Conservation (phyloP, 495 filamentous ascomycete genomes). For the Podospora comata region DNA sequence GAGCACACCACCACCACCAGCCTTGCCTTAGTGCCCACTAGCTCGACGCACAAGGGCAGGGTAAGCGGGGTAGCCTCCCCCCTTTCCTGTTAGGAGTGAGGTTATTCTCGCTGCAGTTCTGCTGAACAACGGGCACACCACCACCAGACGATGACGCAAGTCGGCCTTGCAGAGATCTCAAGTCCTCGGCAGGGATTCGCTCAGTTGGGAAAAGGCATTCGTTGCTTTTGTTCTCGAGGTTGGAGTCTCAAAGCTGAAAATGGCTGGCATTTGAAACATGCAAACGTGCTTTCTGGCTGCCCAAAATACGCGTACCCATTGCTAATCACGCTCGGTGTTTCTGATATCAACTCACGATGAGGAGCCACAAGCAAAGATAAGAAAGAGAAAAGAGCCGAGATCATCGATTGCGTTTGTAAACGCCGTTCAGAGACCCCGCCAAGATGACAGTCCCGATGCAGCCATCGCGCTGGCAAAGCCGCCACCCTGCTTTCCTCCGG, state of each 20-base stretch:
- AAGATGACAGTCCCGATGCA: not conserved
- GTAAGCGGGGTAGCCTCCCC: not conserved
- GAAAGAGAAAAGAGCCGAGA: not conserved
- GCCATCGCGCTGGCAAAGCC: not conserved
- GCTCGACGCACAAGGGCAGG: not conserved
- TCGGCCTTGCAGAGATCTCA: not conserved
- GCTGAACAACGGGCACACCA: not conserved
- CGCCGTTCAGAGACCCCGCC: not conserved
- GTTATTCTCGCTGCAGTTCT: not conserved
- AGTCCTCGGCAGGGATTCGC: not conserved
- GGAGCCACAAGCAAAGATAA: not conserved
- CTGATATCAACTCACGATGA: not conserved
- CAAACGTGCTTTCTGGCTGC: not conserved
- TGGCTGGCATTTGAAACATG: not conserved
- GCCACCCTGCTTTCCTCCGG: not conserved
- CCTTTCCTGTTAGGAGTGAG: not conserved
- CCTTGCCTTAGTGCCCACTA: not conserved
- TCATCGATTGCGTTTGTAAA: not conserved
- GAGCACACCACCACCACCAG: not conserved
- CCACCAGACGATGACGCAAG: conserved; percentile 4
- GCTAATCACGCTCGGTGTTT: not conserved
- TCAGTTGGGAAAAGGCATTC: not conserved
- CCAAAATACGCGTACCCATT: not conserved
- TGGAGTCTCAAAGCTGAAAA: not conserved
- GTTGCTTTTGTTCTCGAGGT: not conserved